Base-by-base conservation (phyloP, 164 flowering plant genomes). In the Vitis cinerea region DNA sequence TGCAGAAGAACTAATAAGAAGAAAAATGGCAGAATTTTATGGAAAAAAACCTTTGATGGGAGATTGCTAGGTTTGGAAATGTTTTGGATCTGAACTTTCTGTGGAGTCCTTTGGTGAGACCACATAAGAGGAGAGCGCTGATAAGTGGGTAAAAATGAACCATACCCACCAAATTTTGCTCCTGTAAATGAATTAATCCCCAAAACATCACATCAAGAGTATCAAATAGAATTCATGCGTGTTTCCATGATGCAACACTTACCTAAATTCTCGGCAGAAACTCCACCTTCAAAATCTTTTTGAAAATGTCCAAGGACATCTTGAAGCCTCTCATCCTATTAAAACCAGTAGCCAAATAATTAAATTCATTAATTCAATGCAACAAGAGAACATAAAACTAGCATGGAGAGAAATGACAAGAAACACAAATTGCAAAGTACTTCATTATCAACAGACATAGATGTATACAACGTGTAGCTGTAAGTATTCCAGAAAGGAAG, bases 221-320 rank as follows among this genome's bases (percentile, higher is more conserved):
- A n/a, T 54, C 16, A 62, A 53, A 50, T 55, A 7, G 23, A 9
- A 44, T n/a, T 44, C 27, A 11, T 44, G 49, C 51, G 16, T 19
- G 57, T 64, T 16, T 68, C 50, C 15, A 2, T 10, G 62, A 4
- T 10, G 13, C 56, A 73, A 51, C 19, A 77, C 86, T 81, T 80
- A 87, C 93, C 93, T 75, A 89, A 72, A 78, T 83, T 87, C 69
- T 87, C 93, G 15, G 87, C 87, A 14, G 93, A 87, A 69, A 87
- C 86, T 10, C 84, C 91, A 63, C 89, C 91, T 82, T 89, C 91
- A 75, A 89, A 89, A 78, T 87, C 93, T 59, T 87, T 89, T 71
- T 87, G 88, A 31, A 85, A 84, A 72, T 89, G 91, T 58, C 93
- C 93, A 74, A 89, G 71, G 63, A 84, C 82, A 75, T 81, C 65